Base-by-base conservation (phyloP, 2,329 filamentous ascomycete genomes). In the Fusarium nodosum region DNA sequence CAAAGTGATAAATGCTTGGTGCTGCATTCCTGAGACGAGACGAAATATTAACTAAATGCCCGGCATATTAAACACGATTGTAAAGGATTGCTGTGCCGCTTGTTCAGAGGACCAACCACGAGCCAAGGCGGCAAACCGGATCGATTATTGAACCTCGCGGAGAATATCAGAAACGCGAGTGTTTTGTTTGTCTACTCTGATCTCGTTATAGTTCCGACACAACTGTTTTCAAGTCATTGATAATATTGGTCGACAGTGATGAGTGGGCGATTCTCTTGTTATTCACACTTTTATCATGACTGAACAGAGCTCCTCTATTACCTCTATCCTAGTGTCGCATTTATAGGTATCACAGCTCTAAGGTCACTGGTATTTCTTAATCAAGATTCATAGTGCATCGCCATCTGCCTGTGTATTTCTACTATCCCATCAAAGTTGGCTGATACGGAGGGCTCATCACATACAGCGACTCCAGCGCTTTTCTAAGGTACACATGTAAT, bases 141-240 rank as follows among this genome's bases (percentile, higher is more conserved):
- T n/a, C 36, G 34, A 52, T n/a, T 13, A 18, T 30, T 16, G 24
- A 18, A 18, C 24, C 10, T 41, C 34, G 24, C 7, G 28, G n/a
- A 12, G 39, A 52, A 16, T 16, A 39, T 16, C 31, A 34, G 33
- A 52, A 24, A 22, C 48, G 3, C 24, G 20, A 30, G 18, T 41
- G 8, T 52, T 41, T 30, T 13, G 34, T n/a, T 26, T 51, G 68
- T 69, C 72, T 66, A 63, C 72, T 72, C 69, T 63, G 58, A 51
- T 72, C 56, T 42, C 31, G 39, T 51, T 22, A 48, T 52, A 31
- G 33, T 16, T 59, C 58, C 33, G 52, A 38, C 33, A 53, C 58
- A 11, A 9, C 13, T 24, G 22, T 13, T 24, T 24, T 13, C 16
- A 45, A 28, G 26, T 7, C 18, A 20, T 28, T 13, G 26, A 4